These are phyloP conservation scores for Alternaria panax DNA, from an alignment of 2,329 filamentous ascomycete genomes.

Conservation along the genomic window DNA sequence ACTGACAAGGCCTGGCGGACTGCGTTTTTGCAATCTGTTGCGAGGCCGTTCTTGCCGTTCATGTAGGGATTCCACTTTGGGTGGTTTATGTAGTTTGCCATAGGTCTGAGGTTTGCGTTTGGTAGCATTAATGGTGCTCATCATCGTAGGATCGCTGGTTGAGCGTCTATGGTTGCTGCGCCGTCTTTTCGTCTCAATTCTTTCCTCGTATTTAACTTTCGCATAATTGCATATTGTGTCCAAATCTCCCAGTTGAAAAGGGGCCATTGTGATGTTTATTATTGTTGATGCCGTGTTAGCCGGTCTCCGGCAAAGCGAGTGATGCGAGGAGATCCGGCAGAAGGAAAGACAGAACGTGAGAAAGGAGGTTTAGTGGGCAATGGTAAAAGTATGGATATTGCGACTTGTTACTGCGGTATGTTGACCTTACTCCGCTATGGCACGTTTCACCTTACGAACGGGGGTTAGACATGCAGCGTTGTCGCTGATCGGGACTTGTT, in stretches of 20 bases:
- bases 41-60: slow-evolving; percentile 20
- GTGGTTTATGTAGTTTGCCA: slow-evolving; percentile 28
- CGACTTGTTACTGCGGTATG: neutral
- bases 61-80: slow-evolving; percentile 14
- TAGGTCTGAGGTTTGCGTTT: slow-evolving; percentile 7
- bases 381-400: neutral
- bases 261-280: slow-evolving; percentile 12
- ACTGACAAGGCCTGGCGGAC: neutral
- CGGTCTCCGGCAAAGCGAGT: slow-evolving; percentile 7
- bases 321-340: slow-evolving; percentile 3
- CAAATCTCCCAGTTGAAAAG: slow-evolving; percentile 13
- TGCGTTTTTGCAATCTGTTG: slow-evolving; percentile 22
- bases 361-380: neutral
- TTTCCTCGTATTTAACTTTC: slow-evolving; percentile 21
- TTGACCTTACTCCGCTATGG: slow-evolving; percentile 1
- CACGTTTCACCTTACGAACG: slow-evolving; percentile 20
- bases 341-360: slow-evolving; percentile 5
- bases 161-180: slow-evolving; percentile 13
- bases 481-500: slow-evolving; percentile 8
- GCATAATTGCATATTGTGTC: slow-evolving; percentile 21
- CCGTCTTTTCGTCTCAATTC: slow-evolving; percentile 12
- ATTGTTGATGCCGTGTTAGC: slow-evolving; percentile 2
- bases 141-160: slow-evolving; percentile 12
- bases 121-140: neutral
- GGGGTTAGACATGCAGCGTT: slow-evolving; percentile 10